A percentile compares a stretch with the other conserved stretches of the same genome.
Conservation (phyloP, 2,329 filamentous ascomycete species). For the Colletotrichum spaethianum region DNA sequence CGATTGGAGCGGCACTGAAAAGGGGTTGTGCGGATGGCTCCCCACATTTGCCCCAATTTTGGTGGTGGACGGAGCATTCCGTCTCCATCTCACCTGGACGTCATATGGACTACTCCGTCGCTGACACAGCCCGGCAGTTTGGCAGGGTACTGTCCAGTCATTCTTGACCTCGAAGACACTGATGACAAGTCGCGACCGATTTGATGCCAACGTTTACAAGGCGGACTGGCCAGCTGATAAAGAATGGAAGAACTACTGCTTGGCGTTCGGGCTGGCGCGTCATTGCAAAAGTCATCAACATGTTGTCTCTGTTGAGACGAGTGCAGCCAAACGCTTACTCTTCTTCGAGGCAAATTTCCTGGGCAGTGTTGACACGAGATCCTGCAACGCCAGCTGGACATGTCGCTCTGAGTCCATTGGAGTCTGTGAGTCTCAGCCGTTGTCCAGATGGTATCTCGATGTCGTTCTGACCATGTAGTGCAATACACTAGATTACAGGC, state of each 20-base stretch:
- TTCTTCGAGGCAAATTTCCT: neutral
- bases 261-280: neutral
- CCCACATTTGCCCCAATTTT: neutral
- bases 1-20: neutral
- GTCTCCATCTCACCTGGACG: neutral
- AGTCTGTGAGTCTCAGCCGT: constrained; percentile 30
- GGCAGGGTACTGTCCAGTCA: constrained; percentile 10
- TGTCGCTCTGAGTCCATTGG: constrained; percentile 44
- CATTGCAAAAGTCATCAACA: neutral
- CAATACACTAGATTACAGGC: constrained; percentile 42
- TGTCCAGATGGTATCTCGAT: neutral
- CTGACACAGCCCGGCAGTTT: neutral
- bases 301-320: constrained; percentile 12
- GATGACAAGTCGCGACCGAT: no score
- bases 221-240: neutral
- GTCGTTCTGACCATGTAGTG: constrained; percentile 25
- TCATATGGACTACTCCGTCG: constrained; percentile 13
- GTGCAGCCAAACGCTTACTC: neutral
- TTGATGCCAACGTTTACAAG: neutral
- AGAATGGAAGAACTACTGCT: constrained; percentile 2
- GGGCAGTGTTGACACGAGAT: neutral
- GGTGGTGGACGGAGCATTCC: constrained; percentile 14
- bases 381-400: constrained; percentile 15
- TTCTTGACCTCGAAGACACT: neutral
- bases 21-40: neutral